Percentiles rank a stretch among this genome's conserved stretches.
phyloP scores from a whole-genome alignment of 768 basidiomycete genomes.

The Amanita pallidorosea region DNA sequence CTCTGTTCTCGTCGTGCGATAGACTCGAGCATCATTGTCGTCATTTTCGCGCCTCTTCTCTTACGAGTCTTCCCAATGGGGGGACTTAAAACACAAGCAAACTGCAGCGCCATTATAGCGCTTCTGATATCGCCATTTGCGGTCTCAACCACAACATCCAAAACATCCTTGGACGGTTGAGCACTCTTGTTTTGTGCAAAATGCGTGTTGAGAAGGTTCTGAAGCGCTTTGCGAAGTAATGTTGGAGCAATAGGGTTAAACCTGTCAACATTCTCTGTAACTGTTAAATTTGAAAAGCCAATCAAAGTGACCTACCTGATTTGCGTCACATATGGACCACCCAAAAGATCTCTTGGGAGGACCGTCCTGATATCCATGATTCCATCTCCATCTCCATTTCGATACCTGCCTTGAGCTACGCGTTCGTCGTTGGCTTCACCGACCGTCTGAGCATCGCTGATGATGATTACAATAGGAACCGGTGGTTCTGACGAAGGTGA shows the following conservation, averaged over 20 bases:
- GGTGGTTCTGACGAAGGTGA: slow-evolving; percentile 22
- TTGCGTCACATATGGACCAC: slow-evolving; percentile 68
- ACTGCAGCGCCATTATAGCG: slow-evolving; percentile 89
- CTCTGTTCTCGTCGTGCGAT: slow-evolving; percentile 80
- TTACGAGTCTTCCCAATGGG: slow-evolving; percentile 12
- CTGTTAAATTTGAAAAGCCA: not conserved
- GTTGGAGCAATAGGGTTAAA: slow-evolving; percentile 92
- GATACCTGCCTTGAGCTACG: slow-evolving; percentile 27
- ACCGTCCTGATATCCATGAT: slow-evolving; percentile 56
- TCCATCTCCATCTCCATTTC: slow-evolving; percentile 3
- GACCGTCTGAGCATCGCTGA: slow-evolving; percentile 75
- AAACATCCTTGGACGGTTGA: slow-evolving; percentile 48
- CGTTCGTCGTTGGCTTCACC: slow-evolving; percentile 53
- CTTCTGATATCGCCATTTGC: slow-evolving; percentile 89
- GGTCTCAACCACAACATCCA: slow-evolving; percentile 70
- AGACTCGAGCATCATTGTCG: slow-evolving; percentile 42
- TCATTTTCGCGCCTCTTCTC: slow-evolving; percentile 20
- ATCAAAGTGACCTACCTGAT: slow-evolving; percentile 47
- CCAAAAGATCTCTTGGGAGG: slow-evolving; percentile 55
- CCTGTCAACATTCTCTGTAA: slow-evolving; percentile 25
- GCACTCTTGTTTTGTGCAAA: slow-evolving; percentile 22
- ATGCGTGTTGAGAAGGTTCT: slow-evolving; percentile 40
- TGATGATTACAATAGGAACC: slow-evolving; percentile 68
- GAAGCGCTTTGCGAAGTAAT: slow-evolving; percentile 70
- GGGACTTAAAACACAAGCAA: slow-evolving; percentile 45